phyloP scores from a whole-genome alignment of 2,329 filamentous ascomycete species.

The Alternaria viburni region DNA sequence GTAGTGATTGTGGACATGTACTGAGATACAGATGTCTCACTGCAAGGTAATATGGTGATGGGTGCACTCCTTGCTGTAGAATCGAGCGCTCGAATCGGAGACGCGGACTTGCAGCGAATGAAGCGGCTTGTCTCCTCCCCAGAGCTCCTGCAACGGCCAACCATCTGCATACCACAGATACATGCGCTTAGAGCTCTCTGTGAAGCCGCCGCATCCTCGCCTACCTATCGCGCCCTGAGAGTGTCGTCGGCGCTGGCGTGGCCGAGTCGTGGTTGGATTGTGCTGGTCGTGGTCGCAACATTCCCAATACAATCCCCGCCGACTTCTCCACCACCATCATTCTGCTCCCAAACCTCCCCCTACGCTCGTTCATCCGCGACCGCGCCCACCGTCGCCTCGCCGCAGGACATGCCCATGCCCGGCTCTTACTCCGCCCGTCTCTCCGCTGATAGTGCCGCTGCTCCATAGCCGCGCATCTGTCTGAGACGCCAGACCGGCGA shows the following conservation, averaged over 20 bases:
- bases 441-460: conserved; percentile 21
- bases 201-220: not conserved
- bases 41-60: not conserved
- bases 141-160: conserved; percentile 6
- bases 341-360: conserved; percentile 16
- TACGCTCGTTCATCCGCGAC: conserved; percentile 27
- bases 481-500: conserved; percentile 34
- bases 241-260: conserved; percentile 2
- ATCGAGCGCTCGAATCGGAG: conserved; percentile 27
- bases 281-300: conserved; percentile 10
- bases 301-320: conserved; percentile 24
- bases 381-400: conserved; percentile 21
- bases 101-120: conserved; percentile 30
- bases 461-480: conserved; percentile 32
- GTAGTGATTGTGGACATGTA: not conserved
- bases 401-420: conserved; percentile 41
- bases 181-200: not conserved
- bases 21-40: not conserved
- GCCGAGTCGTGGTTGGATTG: conserved; percentile 9
- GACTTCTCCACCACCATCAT: conserved; percentile 18
- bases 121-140: conserved; percentile 14
- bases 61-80: not conserved
- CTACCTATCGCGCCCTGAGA: not conserved
- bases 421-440: conserved; percentile 25
- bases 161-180: conserved; percentile 1